Percentiles rank a stretch among this genome's conserved stretches.
phyloP scores from a whole-genome alignment of 1,284 basidiomycete species.

The Schizophyllum amplum region DNA sequence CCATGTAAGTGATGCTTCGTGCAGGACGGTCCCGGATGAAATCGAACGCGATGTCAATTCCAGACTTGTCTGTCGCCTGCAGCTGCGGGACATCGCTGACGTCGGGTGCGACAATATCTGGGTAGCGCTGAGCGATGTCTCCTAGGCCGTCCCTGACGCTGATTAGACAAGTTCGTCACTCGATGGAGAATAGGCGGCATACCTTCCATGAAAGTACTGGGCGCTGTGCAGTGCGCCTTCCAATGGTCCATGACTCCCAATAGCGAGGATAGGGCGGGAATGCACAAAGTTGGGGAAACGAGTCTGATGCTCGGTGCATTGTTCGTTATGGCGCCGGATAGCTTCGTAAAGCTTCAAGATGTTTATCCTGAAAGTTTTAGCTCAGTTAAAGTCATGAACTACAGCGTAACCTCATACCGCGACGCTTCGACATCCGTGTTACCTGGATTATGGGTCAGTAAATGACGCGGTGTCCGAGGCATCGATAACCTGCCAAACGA shows the following conservation, averaged over 20 bases:
- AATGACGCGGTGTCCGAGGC: conserved; percentile 8
- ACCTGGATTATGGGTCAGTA: conserved; percentile 30
- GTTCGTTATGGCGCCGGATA: conserved; percentile 56
- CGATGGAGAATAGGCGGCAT: conserved; percentile 16
- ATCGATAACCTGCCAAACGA: conserved; percentile 56
- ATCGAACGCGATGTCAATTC: conserved; percentile 61
- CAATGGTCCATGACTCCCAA: conserved; percentile 68
- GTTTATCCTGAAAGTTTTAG: conserved; percentile 45
- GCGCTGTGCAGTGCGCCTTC: conserved; percentile 75
- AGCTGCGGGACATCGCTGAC: conserved; percentile 37
- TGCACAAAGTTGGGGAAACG: conserved; percentile 56
- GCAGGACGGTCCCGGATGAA: conserved; percentile 53
- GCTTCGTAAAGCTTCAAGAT: conserved; percentile 74
- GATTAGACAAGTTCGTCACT: conserved; percentile 14
- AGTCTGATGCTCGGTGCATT: conserved; percentile 42
- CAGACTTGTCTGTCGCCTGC: conserved; percentile 38
- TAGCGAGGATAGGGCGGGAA: conserved; percentile 53
- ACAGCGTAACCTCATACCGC: conserved; percentile 35
- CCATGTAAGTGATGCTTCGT: conserved; percentile 74
- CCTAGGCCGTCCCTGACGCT: conserved; percentile 69
- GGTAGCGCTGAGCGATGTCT: conserved; percentile 64
- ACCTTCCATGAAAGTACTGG: conserved; percentile 82
- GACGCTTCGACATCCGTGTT: conserved; percentile 62
- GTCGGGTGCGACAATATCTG: conserved; percentile 42
- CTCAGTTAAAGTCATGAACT: conserved; percentile 3